Conservation (phyloP, 2,329 filamentous ascomycete species). For the Harringtonia lauricola region DNA sequence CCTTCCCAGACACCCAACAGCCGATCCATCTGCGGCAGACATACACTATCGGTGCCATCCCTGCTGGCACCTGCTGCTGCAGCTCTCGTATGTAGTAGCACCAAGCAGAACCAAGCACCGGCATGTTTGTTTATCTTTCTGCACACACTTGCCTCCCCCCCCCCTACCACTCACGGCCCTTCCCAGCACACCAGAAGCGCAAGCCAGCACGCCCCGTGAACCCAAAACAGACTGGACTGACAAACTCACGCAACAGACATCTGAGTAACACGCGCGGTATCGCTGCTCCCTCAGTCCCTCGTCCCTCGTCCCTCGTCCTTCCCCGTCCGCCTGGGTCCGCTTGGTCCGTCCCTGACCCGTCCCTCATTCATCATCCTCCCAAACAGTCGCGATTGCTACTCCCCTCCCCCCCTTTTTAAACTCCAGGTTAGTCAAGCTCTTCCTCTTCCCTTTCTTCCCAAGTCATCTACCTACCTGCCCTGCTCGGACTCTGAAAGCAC, state of each 20-base stretch:
- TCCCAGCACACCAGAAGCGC: slow-evolving; percentile 4
- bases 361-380: too few species aligned
- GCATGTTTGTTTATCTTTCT: slow-evolving; percentile 2
- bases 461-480: background rate
- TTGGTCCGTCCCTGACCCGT: too few species aligned
- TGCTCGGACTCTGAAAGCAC: background rate
- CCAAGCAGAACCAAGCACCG: background rate
- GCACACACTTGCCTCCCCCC: slow-evolving; percentile 1
- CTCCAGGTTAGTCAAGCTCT: background rate
- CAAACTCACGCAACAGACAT: slow-evolving; percentile 2
- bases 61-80: background rate
- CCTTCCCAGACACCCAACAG: background rate
- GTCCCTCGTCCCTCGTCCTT: background rate
- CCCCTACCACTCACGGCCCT: slow-evolving; percentile 6
- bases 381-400: background rate
- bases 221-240: slow-evolving; percentile 5
- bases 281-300: slow-evolving; percentile 4
- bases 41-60: background rate
- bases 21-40: background rate
- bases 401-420: too few species aligned
- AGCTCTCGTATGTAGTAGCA: background rate
- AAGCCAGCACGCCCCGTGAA: background rate
- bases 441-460: background rate
- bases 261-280: slow-evolving; percentile 2
- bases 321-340: too few species aligned